These are phyloP conservation scores for Aspergillus novoparasiticus DNA, from an alignment of 2,329 filamentous ascomycete species.

Conservation along the genomic window DNA sequence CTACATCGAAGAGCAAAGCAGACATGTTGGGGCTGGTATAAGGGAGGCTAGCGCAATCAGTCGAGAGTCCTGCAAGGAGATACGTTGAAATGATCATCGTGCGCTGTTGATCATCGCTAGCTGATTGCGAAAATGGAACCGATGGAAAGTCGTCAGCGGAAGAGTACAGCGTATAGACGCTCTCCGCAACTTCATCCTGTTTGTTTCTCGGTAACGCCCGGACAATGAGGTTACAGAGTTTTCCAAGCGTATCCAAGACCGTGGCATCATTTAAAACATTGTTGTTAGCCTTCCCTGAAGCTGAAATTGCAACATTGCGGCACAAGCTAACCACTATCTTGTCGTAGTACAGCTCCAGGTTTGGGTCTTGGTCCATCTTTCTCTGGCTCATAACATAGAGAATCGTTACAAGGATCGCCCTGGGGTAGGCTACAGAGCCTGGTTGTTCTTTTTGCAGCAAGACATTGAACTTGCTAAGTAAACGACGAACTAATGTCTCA, in stretches of 20 bases:
- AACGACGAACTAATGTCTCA: slow-evolving; percentile 62
- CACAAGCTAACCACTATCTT: slow-evolving; percentile 53
- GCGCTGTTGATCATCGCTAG: slow-evolving; percentile 40
- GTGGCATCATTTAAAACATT: slow-evolving; percentile 52
- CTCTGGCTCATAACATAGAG: slow-evolving; percentile 63
- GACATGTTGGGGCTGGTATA: slow-evolving; percentile 35
- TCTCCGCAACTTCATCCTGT: slow-evolving; percentile 54
- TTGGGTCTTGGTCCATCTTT: slow-evolving; percentile 44
- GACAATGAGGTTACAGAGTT: slow-evolving; percentile 62
- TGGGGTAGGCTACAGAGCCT: slow-evolving; percentile 57
- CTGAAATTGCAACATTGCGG: slow-evolving; percentile 40
- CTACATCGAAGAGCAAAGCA: slow-evolving; percentile 38
- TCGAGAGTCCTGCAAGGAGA: slow-evolving; percentile 56
- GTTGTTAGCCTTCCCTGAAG: slow-evolving; percentile 36
- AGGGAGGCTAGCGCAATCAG: slow-evolving; percentile 36
- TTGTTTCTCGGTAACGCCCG: slow-evolving; percentile 56
- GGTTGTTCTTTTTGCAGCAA: slow-evolving; percentile 54
- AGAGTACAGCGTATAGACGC: slow-evolving; percentile 58
- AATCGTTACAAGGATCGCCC: slow-evolving; percentile 62
- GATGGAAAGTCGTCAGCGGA: slow-evolving; percentile 36
- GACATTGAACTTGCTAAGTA: slow-evolving; percentile 64
- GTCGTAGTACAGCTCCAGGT: slow-evolving; percentile 51
- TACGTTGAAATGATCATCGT: slow-evolving; percentile 61
- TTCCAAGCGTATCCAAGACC: slow-evolving; percentile 62
- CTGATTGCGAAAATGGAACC: slow-evolving; percentile 36